Conservation (phyloP, 805 yeast genomes). For the Schwanniomyces vanrijiae region DNA sequence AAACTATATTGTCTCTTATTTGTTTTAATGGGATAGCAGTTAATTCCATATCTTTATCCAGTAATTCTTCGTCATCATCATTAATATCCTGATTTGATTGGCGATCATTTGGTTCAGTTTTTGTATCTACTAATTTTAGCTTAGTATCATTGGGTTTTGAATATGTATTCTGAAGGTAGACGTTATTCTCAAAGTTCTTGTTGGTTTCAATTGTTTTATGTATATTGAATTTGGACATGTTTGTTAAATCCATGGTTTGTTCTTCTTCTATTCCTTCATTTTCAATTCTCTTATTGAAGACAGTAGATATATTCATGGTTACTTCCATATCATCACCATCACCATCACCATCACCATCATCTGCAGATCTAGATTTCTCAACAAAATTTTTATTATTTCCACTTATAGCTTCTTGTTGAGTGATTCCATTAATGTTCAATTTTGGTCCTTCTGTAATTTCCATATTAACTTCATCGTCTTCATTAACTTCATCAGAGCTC, state of each 20-base stretch:
- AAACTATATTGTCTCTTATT: background rate
- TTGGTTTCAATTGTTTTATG: background rate
- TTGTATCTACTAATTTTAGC: too few relatives aligned
- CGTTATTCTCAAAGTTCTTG: too few relatives aligned
- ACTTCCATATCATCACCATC: conserved; percentile 1
- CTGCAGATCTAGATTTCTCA: too few relatives aligned
- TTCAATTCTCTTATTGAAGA: background rate
- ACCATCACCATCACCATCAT: background rate
- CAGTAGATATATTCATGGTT: conserved; percentile 6
- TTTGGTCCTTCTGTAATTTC: conserved; percentile 19
- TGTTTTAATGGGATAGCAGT: background rate
- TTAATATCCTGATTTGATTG: too few relatives aligned
- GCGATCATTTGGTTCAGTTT: too few relatives aligned
- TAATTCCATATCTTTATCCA: background rate
- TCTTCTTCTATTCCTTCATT: conserved; percentile 1
- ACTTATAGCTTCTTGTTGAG: background rate
- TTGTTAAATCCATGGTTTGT: conserved; percentile 16
- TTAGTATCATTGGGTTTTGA: too few relatives aligned
- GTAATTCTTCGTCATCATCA: background rate
- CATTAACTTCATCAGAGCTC: conserved; percentile 6
- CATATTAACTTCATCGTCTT: conserved; percentile 20
- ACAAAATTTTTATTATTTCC: background rate
- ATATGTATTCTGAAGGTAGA: too few relatives aligned
- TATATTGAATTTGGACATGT: background rate
- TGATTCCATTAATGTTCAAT: background rate